Conservation (phyloP, 108 stramenopile genomes). For the Aurantiochytrium sp. region DNA sequence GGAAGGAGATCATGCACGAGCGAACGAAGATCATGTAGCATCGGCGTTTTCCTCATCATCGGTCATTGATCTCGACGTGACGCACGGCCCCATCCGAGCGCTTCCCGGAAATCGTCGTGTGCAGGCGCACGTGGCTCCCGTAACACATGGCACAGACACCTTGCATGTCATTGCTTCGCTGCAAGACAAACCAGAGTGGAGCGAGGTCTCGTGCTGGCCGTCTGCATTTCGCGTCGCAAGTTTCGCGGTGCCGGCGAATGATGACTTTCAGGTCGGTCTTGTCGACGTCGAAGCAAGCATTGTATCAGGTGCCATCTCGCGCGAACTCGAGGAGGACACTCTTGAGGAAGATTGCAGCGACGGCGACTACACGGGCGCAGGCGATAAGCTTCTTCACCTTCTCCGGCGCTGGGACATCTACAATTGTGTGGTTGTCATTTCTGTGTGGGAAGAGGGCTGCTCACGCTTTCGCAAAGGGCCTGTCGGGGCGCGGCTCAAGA, state of each 20-base stretch:
- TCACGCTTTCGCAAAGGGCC: neutral
- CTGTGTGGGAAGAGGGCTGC: neutral
- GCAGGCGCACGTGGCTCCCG: neutral
- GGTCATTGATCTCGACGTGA: neutral
- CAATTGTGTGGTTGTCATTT: neutral
- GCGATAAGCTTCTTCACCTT: neutral
- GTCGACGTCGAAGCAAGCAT: too few species aligned
- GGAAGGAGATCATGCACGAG: too few species aligned
- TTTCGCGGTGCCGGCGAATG: neutral
- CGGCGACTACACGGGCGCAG: neutral
- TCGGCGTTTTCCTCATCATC: too few species aligned
- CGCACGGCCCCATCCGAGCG: neutral
- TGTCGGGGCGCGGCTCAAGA: neutral
- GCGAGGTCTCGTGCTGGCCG: slow-evolving; percentile 13
- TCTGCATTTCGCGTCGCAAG: neutral
- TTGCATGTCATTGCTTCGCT: neutral
- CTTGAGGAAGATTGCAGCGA: neutral
- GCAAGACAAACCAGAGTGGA: neutral
- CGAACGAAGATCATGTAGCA: too few species aligned
- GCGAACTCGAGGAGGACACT: neutral
- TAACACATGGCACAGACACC: neutral
- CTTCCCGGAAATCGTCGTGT: neutral
- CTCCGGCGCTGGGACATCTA: neutral
- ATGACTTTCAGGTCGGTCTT: neutral
- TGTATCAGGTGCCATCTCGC: neutral